Base-by-base conservation (phyloP, 257 asterid species). In the Ligustrum vulgare region DNA sequence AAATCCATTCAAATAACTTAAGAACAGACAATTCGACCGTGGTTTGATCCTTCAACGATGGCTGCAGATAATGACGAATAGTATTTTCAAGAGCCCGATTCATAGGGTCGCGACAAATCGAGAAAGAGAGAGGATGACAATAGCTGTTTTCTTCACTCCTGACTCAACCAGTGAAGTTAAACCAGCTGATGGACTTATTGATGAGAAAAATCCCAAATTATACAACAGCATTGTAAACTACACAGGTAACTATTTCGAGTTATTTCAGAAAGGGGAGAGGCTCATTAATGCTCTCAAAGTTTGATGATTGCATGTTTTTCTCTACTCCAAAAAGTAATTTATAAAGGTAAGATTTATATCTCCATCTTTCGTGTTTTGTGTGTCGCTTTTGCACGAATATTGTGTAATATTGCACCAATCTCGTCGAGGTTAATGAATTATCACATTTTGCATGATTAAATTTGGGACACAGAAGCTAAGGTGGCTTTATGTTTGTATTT, bases 71-170 rank as follows among this genome's bases (percentile, higher is more conserved):
- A 80, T 85, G 86, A 82, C 79, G 31, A 89, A 85, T 73, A 91
- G 92, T 13, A 75, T 80, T 4, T 85, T 80, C 81, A 83, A 87
- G 87, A 89, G 93, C 73, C 86, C 86, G 3, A 51, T 82, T 64
- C 91, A 83, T 54, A 85, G 93, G 78, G 88, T 77, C 11, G 85
- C 82, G 69, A 78, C 86, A 63, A 85, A 89, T 82, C 77, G 81
- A 22, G 67, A 77, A 7, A 80, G 67, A 32, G 84, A 83, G 35
- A 85, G 90, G 79, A 74, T 80, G 31, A 76, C 84, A 1, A 18
- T 86, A 20, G 91, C 84, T 7, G 12, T 79, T 22, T 89, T 86
- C 74, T 82, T 80, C 33, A 1, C 43, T 16, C 87, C 90, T 7
- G 85, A 78, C 13, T 23, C 35, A 2, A 84, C 78, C 23, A 76